phyloP scores from a whole-genome alignment of 257 asterid species.

The Cynanchum wilfordii region DNA sequence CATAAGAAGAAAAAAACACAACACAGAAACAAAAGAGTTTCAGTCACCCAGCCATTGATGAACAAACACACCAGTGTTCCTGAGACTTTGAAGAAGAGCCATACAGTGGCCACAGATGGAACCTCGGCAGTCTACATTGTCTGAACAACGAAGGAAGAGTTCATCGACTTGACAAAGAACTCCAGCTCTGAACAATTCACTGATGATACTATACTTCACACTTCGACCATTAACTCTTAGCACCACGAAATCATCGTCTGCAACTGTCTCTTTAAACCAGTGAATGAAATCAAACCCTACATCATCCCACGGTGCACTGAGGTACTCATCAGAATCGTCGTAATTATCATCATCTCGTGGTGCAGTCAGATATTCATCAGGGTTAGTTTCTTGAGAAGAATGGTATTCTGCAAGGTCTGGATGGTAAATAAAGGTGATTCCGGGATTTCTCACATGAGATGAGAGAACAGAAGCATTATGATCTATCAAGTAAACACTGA shows the following conservation, averaged over 20 bases:
- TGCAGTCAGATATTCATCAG: conserved; percentile 55
- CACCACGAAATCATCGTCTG: conserved; percentile 63
- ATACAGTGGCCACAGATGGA: conserved; percentile 40
- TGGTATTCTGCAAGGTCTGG: conserved; percentile 52
- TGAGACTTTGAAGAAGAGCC: conserved; percentile 44
- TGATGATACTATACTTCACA: conserved; percentile 53
- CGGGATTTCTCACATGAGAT: conserved; percentile 53
- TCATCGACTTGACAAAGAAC: conserved; percentile 65
- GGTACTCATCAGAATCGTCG: conserved; percentile 43
- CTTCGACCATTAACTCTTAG: conserved; percentile 57
- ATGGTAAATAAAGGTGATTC: conserved; percentile 65
- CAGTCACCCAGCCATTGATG: conserved; percentile 64
- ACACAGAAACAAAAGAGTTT: conserved; percentile 12
- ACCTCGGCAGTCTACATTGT: conserved; percentile 27
- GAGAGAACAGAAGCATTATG: conserved; percentile 63
- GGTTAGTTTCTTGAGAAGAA: conserved; percentile 22
- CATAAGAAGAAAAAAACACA: background rate
- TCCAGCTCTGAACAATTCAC: conserved; percentile 55
- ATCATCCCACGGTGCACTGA: conserved; percentile 55
- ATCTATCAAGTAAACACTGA: conserved; percentile 61
- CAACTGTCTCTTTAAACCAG: conserved; percentile 68
- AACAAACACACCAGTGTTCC: conserved; percentile 70
- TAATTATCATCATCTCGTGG: conserved; percentile 50
- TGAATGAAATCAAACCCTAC: conserved; percentile 57
- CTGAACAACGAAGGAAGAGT: conserved; percentile 65